A percentile compares a stretch with the other conserved stretches of the same genome.
These are phyloP conservation scores for Acanthamoeba castellanii DNA, from an alignment of 208 protist genomes.

Conservation along the genomic window DNA sequence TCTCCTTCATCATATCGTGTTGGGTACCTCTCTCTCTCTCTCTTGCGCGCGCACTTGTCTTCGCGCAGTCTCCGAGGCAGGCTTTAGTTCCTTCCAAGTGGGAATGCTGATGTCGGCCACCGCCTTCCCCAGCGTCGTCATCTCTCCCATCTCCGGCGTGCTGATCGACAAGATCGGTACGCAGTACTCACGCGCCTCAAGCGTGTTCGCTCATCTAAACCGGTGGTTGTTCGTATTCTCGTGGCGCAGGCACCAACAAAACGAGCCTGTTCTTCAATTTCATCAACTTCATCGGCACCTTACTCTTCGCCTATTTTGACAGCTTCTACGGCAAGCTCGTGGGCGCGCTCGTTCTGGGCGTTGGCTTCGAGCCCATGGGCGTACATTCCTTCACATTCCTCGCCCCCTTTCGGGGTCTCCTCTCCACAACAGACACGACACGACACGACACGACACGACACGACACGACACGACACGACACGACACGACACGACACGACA, in stretches of 20 bases:
- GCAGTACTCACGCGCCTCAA: neutral
- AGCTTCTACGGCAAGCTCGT: slow-evolving; percentile 48
- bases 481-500: no score
- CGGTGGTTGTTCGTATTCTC: no score
- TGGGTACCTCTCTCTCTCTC: neutral
- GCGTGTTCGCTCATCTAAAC: no score
- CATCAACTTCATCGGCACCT: slow-evolving; percentile 6
- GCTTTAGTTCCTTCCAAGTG: slow-evolving; percentile 33
- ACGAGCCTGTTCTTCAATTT: slow-evolving; percentile 38
- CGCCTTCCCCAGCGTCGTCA: slow-evolving; percentile 19
- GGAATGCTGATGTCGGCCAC: slow-evolving; percentile 44
- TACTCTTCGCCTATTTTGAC: slow-evolving; percentile 30
- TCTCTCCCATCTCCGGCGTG: slow-evolving; percentile 24
- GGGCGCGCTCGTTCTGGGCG: neutral
- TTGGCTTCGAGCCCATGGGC: slow-evolving; percentile 22
- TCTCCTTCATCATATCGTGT: no score
- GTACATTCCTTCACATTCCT: neutral
- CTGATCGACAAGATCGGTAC: slow-evolving; percentile 31
- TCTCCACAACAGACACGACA: no score
- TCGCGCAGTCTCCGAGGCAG: slow-evolving; percentile 9
- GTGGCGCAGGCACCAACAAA: neutral
- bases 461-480: no score
- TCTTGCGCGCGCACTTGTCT: neutral
- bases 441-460: no score
- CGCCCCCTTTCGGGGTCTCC: no score